These are phyloP conservation scores for Cordyceps militaris DNA, from an alignment of 2,329 filamentous ascomycete species.

Conservation along the genomic window DNA sequence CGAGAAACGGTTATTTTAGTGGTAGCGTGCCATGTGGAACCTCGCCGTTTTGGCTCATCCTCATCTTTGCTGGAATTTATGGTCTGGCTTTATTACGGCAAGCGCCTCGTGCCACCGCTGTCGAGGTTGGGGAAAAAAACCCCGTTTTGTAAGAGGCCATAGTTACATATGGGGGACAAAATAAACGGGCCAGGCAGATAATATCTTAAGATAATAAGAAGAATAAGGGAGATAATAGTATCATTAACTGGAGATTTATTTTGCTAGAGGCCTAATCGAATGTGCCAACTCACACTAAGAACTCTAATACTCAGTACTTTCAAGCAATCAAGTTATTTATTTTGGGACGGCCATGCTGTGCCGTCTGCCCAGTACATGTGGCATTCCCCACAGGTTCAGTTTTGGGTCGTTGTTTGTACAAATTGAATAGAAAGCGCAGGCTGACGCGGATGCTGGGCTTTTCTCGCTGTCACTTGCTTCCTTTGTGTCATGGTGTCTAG, in stretches of 20 bases:
- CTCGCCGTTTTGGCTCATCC: constrained; percentile 8
- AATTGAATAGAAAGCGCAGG: not conserved
- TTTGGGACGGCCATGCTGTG: constrained; percentile 1
- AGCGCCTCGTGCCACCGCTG: not conserved
- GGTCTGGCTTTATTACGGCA: not conserved
- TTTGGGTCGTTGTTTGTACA: not conserved
- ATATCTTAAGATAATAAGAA: too few relatives aligned
- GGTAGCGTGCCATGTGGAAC: not conserved
- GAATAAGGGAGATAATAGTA: too few relatives aligned
- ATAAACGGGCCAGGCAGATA: too few relatives aligned
- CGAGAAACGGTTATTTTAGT: not conserved
- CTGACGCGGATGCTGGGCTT: not conserved
- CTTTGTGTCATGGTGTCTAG: too few relatives aligned
- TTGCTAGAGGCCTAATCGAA: too few relatives aligned
- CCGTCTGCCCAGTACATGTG: not conserved
- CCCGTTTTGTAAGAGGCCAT: too few relatives aligned
- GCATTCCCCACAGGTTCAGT: not conserved
- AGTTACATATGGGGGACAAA: too few relatives aligned
- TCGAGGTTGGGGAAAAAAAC: too few relatives aligned
- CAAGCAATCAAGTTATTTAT: not conserved
- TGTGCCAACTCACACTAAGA: too few relatives aligned
- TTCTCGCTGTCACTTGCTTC: not conserved
- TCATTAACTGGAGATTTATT: too few relatives aligned
- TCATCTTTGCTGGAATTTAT: constrained; percentile 6
- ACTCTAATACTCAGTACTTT: too few relatives aligned